A percentile compares a stretch with the other conserved stretches of the same genome.
Conservation (phyloP, 2,329 filamentous ascomycete genomes). For the Xylariales sp. region DNA sequence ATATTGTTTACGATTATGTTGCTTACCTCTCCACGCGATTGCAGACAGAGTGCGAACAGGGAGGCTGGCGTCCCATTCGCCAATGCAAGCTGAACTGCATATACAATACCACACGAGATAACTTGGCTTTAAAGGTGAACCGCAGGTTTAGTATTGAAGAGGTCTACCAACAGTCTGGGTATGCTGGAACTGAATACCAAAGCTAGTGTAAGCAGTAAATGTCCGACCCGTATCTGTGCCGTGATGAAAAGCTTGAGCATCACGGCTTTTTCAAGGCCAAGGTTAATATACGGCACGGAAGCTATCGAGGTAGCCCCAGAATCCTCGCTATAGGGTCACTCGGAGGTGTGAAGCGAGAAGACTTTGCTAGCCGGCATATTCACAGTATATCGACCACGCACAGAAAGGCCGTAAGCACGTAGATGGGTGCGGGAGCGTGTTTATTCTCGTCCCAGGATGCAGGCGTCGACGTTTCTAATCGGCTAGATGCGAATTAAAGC, state of each 20-base stretch:
- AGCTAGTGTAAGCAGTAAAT: slow-evolving; percentile 31
- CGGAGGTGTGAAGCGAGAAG: slow-evolving; percentile 42
- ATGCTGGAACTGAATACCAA: too few species aligned
- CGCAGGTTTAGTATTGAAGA: too few species aligned
- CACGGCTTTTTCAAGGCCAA: slow-evolving; percentile 59
- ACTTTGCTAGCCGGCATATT: slow-evolving; percentile 48
- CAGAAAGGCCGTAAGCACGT: too few species aligned
- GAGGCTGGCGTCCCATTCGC: too few species aligned
- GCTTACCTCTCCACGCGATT: too few species aligned
- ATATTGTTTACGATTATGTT: too few species aligned
- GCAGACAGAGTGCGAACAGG: too few species aligned
- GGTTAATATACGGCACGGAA: slow-evolving; percentile 54
- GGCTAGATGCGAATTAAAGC: slow-evolving; percentile 27
- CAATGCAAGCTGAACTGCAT: too few species aligned
- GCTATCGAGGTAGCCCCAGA: slow-evolving; percentile 54
- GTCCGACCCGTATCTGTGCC: slow-evolving; percentile 65
- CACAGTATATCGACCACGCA: background rate
- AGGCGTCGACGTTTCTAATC: slow-evolving; percentile 14
- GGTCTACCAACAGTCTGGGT: background rate
- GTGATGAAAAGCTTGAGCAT: slow-evolving; percentile 47
- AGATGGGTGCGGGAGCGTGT: too few species aligned
- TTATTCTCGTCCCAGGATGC: slow-evolving; percentile 11
- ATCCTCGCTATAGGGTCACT: slow-evolving; percentile 43
- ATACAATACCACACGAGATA: too few species aligned
- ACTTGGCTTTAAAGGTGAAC: too few species aligned